phyloP scores from a whole-genome alignment of 805 yeast genomes.

The Saturnispora mendoncae region DNA sequence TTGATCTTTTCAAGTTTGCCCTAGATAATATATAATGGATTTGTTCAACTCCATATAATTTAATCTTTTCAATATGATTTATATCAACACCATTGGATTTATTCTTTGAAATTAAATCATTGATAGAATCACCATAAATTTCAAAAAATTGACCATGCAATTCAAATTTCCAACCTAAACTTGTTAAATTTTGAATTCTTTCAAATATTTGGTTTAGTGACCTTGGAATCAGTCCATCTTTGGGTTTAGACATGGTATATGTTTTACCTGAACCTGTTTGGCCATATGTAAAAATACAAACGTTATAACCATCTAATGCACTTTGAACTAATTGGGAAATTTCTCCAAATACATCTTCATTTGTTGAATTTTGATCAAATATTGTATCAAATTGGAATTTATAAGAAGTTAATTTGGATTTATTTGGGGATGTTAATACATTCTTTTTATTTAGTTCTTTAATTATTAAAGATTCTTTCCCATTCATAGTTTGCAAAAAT shows the following conservation, averaged over 20 bases:
- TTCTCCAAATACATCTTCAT: conserved; percentile 68
- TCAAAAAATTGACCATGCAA: conserved; percentile 75
- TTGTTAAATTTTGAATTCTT: conserved; percentile 38
- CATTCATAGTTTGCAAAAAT: conserved; percentile 16
- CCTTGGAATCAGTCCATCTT: conserved; percentile 74
- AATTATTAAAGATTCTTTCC: conserved; percentile 26
- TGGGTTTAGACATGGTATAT: conserved; percentile 67
- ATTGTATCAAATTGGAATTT: conserved; percentile 71
- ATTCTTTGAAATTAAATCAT: conserved; percentile 48
- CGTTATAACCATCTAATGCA: conserved; percentile 82
- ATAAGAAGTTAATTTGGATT: conserved; percentile 19
- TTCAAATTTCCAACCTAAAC: conserved; percentile 54
- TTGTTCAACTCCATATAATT: conserved; percentile 34
- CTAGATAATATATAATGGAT: conserved; percentile 42
- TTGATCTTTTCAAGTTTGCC: conserved; percentile 58
- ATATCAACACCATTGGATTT: conserved; percentile 63
- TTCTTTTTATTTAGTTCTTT: conserved; percentile 14
- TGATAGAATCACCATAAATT: conserved; percentile 75
- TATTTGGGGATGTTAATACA: conserved; percentile 6
- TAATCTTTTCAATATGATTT: conserved; percentile 46
- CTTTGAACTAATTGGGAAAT: conserved; percentile 78
- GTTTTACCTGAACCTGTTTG: conserved; percentile 97
- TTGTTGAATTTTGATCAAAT: conserved; percentile 46
- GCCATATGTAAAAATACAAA: conserved; percentile 93
- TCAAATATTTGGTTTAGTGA: conserved; percentile 65